Evolutionary conservation across 176 grass and related monocot species (phyloP).

Genomic region (Phoenix dactylifera): DNA sequence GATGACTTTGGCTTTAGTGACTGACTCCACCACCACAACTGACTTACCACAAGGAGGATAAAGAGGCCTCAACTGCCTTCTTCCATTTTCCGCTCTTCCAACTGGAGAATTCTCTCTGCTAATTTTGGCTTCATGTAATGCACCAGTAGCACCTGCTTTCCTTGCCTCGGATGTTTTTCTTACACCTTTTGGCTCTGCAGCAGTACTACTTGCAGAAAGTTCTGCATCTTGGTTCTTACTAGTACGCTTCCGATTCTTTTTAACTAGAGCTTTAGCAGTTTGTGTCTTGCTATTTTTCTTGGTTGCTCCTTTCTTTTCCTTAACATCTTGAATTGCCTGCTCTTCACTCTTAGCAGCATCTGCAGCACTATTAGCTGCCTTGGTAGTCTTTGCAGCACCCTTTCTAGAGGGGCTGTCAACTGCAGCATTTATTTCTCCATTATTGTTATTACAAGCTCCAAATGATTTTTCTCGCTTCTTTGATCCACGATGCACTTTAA

Average conservation of each 20-base stretch:
- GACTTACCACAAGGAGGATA: slow-evolving; percentile 76
- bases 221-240: slow-evolving; percentile 17
- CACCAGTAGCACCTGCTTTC: slow-evolving; percentile 26
- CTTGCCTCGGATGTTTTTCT: slow-evolving; percentile 37
- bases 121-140: background rate
- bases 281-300: slow-evolving; percentile 27
- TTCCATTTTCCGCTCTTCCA: background rate
- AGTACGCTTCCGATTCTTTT: slow-evolving; percentile 15
- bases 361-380: slow-evolving; percentile 5
- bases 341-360: slow-evolving; percentile 25
- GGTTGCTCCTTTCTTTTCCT: slow-evolving; percentile 33
- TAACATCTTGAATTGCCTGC: slow-evolving; percentile 15
- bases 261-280: slow-evolving; percentile 26
- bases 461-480: slow-evolving; percentile 37
- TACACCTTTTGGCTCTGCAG: slow-evolving; percentile 20
- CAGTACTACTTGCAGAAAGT: slow-evolving; percentile 6
- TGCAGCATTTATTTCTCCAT: slow-evolving; percentile 27
- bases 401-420: slow-evolving; percentile 8
- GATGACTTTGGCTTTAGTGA: slow-evolving; percentile 87
- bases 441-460: slow-evolving; percentile 16
- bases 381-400: slow-evolving; percentile 7
- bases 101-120: background rate
- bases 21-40: slow-evolving; percentile 90
- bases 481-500: slow-evolving; percentile 23
- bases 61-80: slow-evolving; percentile 42